phyloP scores from a whole-genome alignment of 306 rosid genomes.

The Malus orientalis region DNA sequence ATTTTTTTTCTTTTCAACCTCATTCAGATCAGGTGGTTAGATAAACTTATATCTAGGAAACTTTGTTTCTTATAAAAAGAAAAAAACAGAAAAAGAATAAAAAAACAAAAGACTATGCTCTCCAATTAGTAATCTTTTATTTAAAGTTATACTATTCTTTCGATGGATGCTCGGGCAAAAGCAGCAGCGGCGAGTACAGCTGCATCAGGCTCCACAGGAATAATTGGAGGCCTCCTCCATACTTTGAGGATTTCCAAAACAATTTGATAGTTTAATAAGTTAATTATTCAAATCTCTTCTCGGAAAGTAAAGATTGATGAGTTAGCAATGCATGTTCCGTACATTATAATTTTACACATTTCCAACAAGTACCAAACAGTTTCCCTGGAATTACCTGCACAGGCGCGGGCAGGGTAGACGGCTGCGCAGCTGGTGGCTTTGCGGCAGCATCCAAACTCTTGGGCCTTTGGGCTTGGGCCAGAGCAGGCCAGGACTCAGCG shows the following conservation, averaged over 20 bases:
- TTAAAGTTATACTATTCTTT: neutral
- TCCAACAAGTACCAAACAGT: neutral
- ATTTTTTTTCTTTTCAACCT: neutral
- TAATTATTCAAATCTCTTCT: neutral
- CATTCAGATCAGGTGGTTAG: neutral
- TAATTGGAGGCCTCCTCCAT: neutral
- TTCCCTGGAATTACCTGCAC: neutral
- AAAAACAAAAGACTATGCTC: neutral
- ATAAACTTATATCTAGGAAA: neutral
- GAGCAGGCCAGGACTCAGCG: constrained; percentile 82
- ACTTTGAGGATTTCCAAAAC: neutral
- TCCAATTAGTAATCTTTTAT: neutral
- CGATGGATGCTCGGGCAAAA: neutral
- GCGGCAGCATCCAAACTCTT: constrained; percentile 37
- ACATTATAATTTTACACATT: neutral
- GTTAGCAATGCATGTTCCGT: neutral
- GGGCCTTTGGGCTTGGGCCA: constrained; percentile 59
- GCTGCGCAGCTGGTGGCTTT: constrained; percentile 23
- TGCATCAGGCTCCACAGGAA: neutral
- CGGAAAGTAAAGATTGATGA: neutral
- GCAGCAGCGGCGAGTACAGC: neutral
- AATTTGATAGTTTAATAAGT: neutral
- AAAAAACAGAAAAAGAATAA: neutral
- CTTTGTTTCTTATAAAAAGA: neutral
- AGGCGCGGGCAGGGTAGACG: neutral